A percentile compares a stretch with the other conserved stretches of the same genome.
Evolutionary conservation across 345 rosid genomes (phyloP).

Genomic region (Crucihimalaya himalaica): DNA sequence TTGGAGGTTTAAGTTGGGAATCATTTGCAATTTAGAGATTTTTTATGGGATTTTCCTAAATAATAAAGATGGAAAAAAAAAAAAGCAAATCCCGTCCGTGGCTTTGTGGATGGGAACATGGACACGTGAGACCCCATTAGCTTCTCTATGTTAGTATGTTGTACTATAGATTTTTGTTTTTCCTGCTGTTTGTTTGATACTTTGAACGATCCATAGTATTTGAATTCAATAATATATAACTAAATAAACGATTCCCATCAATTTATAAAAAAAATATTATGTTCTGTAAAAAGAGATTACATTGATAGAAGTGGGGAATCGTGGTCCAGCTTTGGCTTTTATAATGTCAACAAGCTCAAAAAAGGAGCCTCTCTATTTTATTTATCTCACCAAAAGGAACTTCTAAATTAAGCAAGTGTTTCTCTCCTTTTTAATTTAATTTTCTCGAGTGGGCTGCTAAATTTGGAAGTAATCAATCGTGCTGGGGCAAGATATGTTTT

Average conservation of each 20-base stretch:
- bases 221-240: not conserved
- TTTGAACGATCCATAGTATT: no score
- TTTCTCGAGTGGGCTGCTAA: slow-evolving; percentile 36
- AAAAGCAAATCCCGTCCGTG: slow-evolving; percentile 23
- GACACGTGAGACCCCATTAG: slow-evolving; percentile 39
- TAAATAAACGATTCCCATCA: slow-evolving; percentile 23
- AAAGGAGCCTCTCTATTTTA: slow-evolving; percentile 11
- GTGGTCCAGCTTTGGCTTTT: slow-evolving; percentile 41
- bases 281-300: slow-evolving; percentile 3
- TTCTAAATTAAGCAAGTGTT: slow-evolving; percentile 41
- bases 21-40: no score
- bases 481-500: slow-evolving; percentile 32
- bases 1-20: no score
- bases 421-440: slow-evolving; percentile 2
- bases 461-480: slow-evolving; percentile 37
- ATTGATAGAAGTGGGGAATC: slow-evolving; percentile 38
- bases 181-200: not conserved
- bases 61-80: no score
- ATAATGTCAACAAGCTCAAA: slow-evolving; percentile 38
- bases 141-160: slow-evolving; percentile 24
- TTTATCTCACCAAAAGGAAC: slow-evolving; percentile 15
- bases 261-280: not conserved
- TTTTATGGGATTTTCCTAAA: no score
- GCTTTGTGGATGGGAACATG: slow-evolving; percentile 29
- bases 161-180: slow-evolving; percentile 19